Conservation (phyloP, 1,284 basidiomycete species). For the Grifola frondosa region DNA sequence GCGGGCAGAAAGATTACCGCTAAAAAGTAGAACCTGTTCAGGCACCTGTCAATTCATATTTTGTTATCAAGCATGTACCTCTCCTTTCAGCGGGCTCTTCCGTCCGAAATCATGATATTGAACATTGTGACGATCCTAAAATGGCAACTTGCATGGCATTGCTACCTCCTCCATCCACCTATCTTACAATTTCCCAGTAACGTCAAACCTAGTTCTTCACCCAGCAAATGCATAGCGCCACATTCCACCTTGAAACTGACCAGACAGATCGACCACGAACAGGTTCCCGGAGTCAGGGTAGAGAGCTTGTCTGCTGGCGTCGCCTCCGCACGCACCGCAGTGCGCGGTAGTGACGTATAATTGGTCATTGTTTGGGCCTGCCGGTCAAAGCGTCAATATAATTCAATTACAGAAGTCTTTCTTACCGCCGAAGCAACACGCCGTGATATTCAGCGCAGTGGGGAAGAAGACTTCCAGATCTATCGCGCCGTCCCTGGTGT, state of each 20-base stretch:
- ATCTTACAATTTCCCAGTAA: conserved; percentile 1
- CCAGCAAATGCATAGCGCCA: conserved; percentile 40
- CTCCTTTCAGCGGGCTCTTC: too few species aligned
- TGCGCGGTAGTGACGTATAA: conserved; percentile 68
- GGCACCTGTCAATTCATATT: too few species aligned
- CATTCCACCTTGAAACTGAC: conserved; percentile 45
- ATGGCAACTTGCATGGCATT: too few species aligned
- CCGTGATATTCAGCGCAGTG: conserved; percentile 58
- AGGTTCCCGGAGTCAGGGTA: conserved; percentile 67
- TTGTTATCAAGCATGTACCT: too few species aligned
- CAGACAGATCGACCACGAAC: conserved; percentile 60
- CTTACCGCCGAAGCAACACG: conserved; percentile 69
- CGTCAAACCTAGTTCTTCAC: conserved; percentile 18
- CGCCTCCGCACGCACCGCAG: conserved; percentile 54
- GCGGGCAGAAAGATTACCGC: too few species aligned
- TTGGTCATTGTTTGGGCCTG: conserved; percentile 61
- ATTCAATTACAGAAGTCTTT: conserved; percentile 3
- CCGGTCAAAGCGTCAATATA: not conserved
- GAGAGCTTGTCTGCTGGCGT: conserved; percentile 45
- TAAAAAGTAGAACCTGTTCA: too few species aligned
- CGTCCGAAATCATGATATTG: too few species aligned
- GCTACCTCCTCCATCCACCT: not conserved
- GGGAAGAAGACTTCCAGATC: conserved; percentile 60
- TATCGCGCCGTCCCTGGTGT: conserved; percentile 47
- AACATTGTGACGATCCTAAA: too few species aligned